Evolutionary conservation across 768 basidiomycete genomes (phyloP).

Genomic region (Tephrocybe sp.): DNA sequence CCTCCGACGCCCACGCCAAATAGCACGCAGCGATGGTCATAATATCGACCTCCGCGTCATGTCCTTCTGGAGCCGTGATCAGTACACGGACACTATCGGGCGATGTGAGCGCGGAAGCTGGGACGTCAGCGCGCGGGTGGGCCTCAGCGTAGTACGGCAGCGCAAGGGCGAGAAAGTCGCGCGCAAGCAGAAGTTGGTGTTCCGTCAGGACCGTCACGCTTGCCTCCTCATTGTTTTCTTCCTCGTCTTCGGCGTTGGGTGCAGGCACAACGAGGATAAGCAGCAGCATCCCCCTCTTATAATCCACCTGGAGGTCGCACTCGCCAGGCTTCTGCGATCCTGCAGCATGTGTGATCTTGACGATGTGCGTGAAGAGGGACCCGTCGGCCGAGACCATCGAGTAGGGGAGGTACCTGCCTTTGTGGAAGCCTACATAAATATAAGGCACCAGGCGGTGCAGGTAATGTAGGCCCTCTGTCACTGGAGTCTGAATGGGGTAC

Average conservation of each 20-base stretch:
- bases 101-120: neutral
- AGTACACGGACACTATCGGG: conserved; percentile 19
- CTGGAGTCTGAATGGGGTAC: conserved; percentile 14
- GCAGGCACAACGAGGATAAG: conserved; percentile 14
- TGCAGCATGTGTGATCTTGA: conserved; percentile 19
- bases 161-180: conserved; percentile 43
- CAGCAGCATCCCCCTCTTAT: conserved; percentile 15
- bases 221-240: neutral
- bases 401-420: conserved; percentile 11
- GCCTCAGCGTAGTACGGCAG: conserved; percentile 32
- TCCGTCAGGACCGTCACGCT: conserved; percentile 23
- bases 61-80: conserved; percentile 21
- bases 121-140: conserved; percentile 10
- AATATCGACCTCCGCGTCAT: conserved; percentile 20
- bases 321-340: conserved; percentile 1
- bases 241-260: conserved; percentile 2
- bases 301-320: conserved; percentile 14
- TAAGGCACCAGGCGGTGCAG: conserved; percentile 24
- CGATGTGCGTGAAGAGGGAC: conserved; percentile 24
- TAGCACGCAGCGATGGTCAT: conserved; percentile 25
- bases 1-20: conserved; percentile 24
- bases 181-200: conserved; percentile 36
- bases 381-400: conserved; percentile 17
- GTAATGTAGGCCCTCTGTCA: conserved; percentile 9
- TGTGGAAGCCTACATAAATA: conserved; percentile 20